phyloP scores from a whole-genome alignment of 2,329 filamentous ascomycete species.

The Coniochaeta sp. region DNA sequence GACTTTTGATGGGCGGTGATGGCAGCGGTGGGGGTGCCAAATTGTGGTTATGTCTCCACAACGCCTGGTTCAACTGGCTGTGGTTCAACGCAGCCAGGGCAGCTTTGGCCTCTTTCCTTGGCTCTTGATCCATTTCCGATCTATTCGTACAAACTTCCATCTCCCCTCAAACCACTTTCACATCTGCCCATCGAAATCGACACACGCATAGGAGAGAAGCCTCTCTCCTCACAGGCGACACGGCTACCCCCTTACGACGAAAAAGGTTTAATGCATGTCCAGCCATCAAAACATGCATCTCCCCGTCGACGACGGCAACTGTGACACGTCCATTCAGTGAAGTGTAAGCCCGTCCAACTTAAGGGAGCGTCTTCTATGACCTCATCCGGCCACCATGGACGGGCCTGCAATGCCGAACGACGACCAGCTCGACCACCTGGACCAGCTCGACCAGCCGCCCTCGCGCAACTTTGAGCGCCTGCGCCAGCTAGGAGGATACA shows the following conservation, averaged over 20 bases:
- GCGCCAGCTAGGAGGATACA: slow-evolving; percentile 65
- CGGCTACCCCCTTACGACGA: too few species aligned
- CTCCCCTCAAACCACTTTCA: neutral
- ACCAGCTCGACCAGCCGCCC: slow-evolving; percentile 36
- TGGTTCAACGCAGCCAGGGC: too few species aligned
- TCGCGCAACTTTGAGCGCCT: slow-evolving; percentile 66
- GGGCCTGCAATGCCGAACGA: slow-evolving; percentile 40
- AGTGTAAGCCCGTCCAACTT: slow-evolving; percentile 12
- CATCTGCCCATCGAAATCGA: too few species aligned
- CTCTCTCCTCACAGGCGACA: too few species aligned
- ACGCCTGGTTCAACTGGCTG: too few species aligned
- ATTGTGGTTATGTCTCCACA: too few species aligned
- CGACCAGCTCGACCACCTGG: slow-evolving; percentile 40
- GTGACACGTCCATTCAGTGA: slow-evolving; percentile 12
- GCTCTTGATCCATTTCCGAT: too few species aligned
- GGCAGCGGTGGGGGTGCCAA: too few species aligned
- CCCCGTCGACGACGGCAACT: slow-evolving; percentile 1
- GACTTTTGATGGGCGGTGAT: too few species aligned
- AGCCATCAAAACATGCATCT: slow-evolving; percentile 1
- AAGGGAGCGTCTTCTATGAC: slow-evolving; percentile 10
- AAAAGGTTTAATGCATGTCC: neutral
- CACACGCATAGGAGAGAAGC: too few species aligned
- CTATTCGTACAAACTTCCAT: slow-evolving; percentile 2
- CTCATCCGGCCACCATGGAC: slow-evolving; percentile 38
- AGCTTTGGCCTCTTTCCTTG: neutral